Conservation (phyloP, 73 alveolate genomes). For the Tetrahymena malaccensis region DNA sequence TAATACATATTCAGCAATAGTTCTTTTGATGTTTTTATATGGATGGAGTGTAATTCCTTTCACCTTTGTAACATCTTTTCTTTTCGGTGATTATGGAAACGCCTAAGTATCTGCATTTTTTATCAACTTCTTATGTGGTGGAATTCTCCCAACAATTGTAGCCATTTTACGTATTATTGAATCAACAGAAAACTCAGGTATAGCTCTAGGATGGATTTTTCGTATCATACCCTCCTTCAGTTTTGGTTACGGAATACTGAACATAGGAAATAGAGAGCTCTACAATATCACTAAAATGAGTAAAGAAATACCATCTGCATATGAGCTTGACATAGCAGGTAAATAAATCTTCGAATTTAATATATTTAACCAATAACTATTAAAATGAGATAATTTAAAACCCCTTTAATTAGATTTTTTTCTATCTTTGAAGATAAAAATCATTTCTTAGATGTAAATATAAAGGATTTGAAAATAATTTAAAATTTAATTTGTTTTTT, state of each 20-base stretch:
- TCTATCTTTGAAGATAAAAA: not conserved
- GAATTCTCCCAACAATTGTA: constrained; percentile 46
- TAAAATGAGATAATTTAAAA: no score
- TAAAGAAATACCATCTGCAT: constrained; percentile 6
- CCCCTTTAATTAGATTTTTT: no score
- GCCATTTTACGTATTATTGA: constrained; percentile 55
- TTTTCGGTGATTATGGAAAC: constrained; percentile 45
- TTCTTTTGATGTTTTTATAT: constrained; percentile 54
- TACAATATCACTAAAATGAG: constrained; percentile 21
- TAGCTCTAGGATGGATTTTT: constrained; percentile 65
- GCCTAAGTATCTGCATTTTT: constrained; percentile 46
- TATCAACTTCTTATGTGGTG: constrained; percentile 49
- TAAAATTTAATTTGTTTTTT: no score
- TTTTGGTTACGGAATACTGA: constrained; percentile 73
- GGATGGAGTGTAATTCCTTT: constrained; percentile 68
- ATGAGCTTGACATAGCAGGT: constrained; percentile 50
- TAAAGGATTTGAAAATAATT: no score
- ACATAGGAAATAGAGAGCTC: constrained; percentile 34
- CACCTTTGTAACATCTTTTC: constrained; percentile 57
- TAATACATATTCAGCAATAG: constrained; percentile 27
- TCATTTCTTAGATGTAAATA: no score
- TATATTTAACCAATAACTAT: no score
- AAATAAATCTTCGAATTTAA: no score
- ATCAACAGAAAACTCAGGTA: constrained; percentile 48
- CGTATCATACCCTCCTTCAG: constrained; percentile 86